phyloP scores from a whole-genome alignment of 1,284 basidiomycete species.

The Coniferiporia weirii region DNA sequence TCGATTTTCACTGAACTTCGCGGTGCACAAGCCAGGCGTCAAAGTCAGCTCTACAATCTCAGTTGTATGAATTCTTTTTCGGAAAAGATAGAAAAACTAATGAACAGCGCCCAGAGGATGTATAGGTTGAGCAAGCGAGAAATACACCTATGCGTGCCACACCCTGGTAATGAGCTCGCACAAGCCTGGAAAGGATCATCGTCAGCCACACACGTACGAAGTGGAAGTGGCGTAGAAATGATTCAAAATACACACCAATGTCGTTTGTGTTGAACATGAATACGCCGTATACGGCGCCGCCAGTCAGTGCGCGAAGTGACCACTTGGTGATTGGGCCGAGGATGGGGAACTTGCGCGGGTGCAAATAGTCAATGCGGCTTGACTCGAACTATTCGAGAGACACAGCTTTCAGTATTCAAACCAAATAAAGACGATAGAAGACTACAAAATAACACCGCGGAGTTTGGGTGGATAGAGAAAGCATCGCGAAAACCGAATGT shows the following conservation, averaged over 20 bases:
- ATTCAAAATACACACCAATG: slow-evolving; percentile 59
- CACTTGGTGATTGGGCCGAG: slow-evolving; percentile 69
- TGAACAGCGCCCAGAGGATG: too few species aligned
- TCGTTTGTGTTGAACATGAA: slow-evolving; percentile 99
- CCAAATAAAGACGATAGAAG: not conserved
- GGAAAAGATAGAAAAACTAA: too few species aligned
- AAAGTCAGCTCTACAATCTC: too few species aligned
- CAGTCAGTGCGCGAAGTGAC: slow-evolving; percentile 74
- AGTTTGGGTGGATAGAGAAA: too few species aligned
- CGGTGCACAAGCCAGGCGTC: too few species aligned
- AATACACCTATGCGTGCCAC: slow-evolving; percentile 50
- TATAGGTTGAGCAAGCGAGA: not conserved
- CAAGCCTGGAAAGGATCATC: slow-evolving; percentile 40
- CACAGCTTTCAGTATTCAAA: not conserved
- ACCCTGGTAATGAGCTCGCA: slow-evolving; percentile 64
- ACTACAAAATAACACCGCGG: not conserved
- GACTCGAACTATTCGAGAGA: slow-evolving; percentile 57
- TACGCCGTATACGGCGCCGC: slow-evolving; percentile 83
- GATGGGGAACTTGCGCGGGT: slow-evolving; percentile 88
- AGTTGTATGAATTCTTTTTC: too few species aligned
- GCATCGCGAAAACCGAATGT: too few species aligned
- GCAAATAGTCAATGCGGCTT: slow-evolving; percentile 83
- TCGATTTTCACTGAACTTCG: too few species aligned
- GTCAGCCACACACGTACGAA: slow-evolving; percentile 4
- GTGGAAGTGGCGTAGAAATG: slow-evolving; percentile 8